Conservation (phyloP, 495 filamentous ascomycete species). For the Xylaria nigripes region DNA sequence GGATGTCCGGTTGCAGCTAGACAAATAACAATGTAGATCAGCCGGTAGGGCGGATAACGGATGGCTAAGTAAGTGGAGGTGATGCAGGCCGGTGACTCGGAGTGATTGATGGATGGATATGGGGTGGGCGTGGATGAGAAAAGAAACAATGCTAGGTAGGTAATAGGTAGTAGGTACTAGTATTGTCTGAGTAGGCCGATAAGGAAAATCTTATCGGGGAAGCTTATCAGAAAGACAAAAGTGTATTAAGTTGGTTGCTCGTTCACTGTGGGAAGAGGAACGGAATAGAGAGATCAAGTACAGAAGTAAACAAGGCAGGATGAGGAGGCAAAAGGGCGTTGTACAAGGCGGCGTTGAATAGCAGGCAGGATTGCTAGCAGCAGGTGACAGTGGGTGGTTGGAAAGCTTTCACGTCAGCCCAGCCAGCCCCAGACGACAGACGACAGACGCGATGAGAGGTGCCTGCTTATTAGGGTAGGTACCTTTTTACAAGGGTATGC, state of each 20-base stretch:
- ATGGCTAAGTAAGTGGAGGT: neutral
- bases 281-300: neutral
- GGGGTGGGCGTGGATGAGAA: neutral
- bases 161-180: neutral
- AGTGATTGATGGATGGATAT: neutral
- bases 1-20: neutral
- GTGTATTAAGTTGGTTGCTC: too few species aligned
- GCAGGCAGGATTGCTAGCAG: neutral
- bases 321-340: neutral
- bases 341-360: neutral
- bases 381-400: neutral
- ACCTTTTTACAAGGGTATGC: too few species aligned
- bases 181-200: too few species aligned
- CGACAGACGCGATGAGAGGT: too few species aligned
- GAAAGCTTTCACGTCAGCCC: slow-evolving; percentile 33
- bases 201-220: too few species aligned
- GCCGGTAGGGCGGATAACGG: neutral
- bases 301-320: neutral
- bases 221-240: too few species aligned
- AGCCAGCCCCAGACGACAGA: too few species aligned
- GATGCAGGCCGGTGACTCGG: too few species aligned
- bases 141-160: neutral
- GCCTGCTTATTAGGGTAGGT: too few species aligned
- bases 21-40: neutral
- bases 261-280: too few species aligned